Evolutionary conservation across 306 rosid species (phyloP).

Genomic region (Cicer arietinum): DNA sequence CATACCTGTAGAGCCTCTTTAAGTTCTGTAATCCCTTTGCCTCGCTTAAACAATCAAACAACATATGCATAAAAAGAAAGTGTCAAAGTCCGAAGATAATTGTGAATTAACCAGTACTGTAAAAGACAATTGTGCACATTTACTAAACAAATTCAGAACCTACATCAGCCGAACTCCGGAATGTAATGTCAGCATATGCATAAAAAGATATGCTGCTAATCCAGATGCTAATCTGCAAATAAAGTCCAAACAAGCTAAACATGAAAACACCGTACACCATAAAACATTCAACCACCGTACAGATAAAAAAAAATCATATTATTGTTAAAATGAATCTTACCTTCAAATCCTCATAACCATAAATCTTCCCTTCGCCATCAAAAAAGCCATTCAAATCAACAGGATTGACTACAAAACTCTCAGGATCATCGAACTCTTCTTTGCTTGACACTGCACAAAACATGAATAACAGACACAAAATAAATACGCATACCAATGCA

Average conservation of each 20-base stretch:
- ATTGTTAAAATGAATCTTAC: conserved; percentile 43
- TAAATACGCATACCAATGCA: neutral
- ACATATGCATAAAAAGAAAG: conserved; percentile 12
- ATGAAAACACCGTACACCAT: neutral
- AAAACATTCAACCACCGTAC: neutral
- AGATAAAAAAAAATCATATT: neutral
- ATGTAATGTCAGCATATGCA: conserved; percentile 74
- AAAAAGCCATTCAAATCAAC: conserved; percentile 74
- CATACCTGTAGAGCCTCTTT: conserved; percentile 80
- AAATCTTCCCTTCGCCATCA: conserved; percentile 80
- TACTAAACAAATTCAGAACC: conserved; percentile 46
- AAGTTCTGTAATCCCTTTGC: conserved; percentile 89
- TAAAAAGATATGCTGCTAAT: conserved; percentile 79
- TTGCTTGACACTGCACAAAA: conserved; percentile 66
- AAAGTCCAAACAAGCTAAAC: conserved; percentile 33
- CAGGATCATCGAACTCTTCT: conserved; percentile 67
- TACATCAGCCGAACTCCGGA: conserved; percentile 76
- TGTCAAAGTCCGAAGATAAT: conserved; percentile 31
- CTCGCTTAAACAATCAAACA: conserved; percentile 66
- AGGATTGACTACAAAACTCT: conserved; percentile 58
- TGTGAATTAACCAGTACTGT: conserved; percentile 3
- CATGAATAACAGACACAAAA: conserved; percentile 17
- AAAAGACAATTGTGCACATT: neutral
- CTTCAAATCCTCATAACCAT: conserved; percentile 90
- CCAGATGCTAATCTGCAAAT: conserved; percentile 82